Percentiles rank a stretch among this genome's conserved stretches.
Conservation (phyloP, 1,139 yeast genomes). For the Suhomyces atakaporum region DNA sequence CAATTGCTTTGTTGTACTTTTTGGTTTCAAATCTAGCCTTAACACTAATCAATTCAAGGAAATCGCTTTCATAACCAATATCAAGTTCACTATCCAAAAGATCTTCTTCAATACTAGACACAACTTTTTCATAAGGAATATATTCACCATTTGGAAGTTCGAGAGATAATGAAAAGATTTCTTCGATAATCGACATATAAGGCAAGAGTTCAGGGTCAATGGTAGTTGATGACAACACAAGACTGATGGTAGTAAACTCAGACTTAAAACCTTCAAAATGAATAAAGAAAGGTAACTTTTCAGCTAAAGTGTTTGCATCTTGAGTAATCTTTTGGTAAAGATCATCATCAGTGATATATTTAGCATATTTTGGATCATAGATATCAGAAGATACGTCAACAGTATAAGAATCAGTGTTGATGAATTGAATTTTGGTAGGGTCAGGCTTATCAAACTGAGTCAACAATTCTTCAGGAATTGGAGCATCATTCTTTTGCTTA, state of each 20-base stretch:
- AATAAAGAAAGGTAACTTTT: conserved; percentile 57
- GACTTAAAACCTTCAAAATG: conserved; percentile 83
- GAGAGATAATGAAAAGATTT: conserved; percentile 72
- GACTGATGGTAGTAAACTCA: conserved; percentile 71
- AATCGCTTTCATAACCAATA: conserved; percentile 60
- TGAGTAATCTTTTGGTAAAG: conserved; percentile 24
- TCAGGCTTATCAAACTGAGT: conserved; percentile 68
- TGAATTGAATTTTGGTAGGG: conserved; percentile 72
- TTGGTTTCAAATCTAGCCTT: conserved; percentile 61
- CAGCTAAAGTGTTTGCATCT: conserved; percentile 12
- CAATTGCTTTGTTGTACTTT: conserved; percentile 68
- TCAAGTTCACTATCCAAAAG: conserved; percentile 60
- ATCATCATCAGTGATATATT: conserved; percentile 23
- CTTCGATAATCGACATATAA: conserved; percentile 64
- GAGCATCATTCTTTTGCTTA: conserved; percentile 63
- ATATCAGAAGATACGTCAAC: conserved; percentile 38
- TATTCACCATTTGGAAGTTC: conserved; percentile 54
- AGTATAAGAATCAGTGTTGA: conserved; percentile 63
- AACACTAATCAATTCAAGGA: conserved; percentile 65
- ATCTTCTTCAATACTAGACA: conserved; percentile 70
- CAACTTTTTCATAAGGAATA: conserved; percentile 72
- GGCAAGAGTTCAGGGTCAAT: conserved; percentile 62
- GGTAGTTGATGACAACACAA: conserved; percentile 64
- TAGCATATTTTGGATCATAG: conserved; percentile 15
- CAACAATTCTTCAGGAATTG: conserved; percentile 72